Evolutionary conservation across 2,329 filamentous ascomycete species (phyloP).

Genomic region (Dryadomyces quercus-mongolicae): DNA sequence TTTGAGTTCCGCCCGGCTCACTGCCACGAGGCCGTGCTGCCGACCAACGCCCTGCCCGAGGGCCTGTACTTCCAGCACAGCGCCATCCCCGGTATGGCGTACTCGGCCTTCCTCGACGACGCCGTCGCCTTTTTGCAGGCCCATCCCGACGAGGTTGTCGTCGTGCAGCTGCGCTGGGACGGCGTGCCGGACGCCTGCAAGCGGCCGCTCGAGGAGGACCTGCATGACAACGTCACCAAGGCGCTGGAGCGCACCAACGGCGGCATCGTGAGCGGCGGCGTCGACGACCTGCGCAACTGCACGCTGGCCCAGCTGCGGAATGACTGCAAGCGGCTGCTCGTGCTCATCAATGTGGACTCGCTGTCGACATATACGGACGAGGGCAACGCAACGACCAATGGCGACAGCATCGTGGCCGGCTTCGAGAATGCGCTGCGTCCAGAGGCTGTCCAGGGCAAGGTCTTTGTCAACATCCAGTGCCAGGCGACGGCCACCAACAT

Average conservation of each 20-base stretch:
- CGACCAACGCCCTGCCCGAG: conserved; percentile 25
- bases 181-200: conserved; percentile 34
- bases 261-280: conserved; percentile 16
- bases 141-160: conserved; percentile 31
- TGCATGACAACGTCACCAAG: conserved; percentile 23
- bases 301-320: conserved; percentile 22
- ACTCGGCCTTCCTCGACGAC: conserved; percentile 27
- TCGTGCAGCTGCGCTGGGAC: conserved; percentile 37
- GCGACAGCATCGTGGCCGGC: conserved; percentile 23
- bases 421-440: conserved; percentile 21
- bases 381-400: conserved; percentile 28
- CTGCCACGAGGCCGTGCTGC: conserved; percentile 28
- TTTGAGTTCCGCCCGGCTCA: conserved; percentile 40
- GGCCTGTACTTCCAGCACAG: conserved; percentile 37
- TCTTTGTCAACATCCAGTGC: conserved; percentile 32
- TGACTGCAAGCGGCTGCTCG: conserved; percentile 23
- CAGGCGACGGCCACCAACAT: conserved; percentile 40
- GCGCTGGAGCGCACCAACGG: conserved; percentile 20
- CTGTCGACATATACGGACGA: conserved; percentile 28
- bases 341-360: conserved; percentile 23
- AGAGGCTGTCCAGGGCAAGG: conserved; percentile 19
- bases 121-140: conserved; percentile 27
- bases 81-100: conserved; percentile 36
- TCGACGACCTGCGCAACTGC: conserved; percentile 21
- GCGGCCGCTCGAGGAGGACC: conserved; percentile 27